Percentiles rank a stretch among this genome's conserved stretches.
Conservation (phyloP, 352 stramenopile species). For the Globisporangium splendens region DNA sequence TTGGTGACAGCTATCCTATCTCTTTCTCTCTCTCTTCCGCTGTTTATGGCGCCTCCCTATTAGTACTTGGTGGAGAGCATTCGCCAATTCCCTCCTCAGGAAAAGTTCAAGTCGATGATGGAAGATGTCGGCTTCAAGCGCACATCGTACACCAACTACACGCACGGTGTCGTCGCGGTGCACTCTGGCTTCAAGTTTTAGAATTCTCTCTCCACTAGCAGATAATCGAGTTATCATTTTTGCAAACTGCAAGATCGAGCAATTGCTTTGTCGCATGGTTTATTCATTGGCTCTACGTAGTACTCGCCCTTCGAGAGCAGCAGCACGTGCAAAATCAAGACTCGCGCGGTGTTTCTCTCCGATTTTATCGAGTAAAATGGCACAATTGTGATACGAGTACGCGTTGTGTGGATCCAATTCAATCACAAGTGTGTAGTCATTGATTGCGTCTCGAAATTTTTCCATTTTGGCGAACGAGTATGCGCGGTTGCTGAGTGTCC, state of each 20-base stretch:
- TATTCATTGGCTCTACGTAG: neutral
- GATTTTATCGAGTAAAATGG: constrained; percentile 75
- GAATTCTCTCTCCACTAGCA: constrained; percentile 2
- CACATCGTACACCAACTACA: constrained; percentile 96
- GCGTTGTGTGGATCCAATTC: constrained; percentile 63
- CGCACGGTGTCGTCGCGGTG: constrained; percentile 95
- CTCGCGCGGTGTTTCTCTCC: constrained; percentile 38
- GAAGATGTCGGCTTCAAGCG: constrained; percentile 91
- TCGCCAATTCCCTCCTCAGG: constrained; percentile 97
- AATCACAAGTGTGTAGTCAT: constrained; percentile 78
- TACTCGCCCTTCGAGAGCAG: constrained; percentile 4
- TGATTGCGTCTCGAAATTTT: constrained; percentile 48
- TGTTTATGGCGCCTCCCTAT: no score
- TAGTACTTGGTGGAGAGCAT: constrained; percentile 99
- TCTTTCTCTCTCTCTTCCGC: no score
- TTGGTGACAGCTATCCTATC: neutral
- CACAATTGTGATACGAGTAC: constrained; percentile 85
- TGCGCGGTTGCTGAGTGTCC: constrained; percentile 80
- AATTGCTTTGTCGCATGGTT: neutral
- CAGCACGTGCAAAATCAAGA: constrained; percentile 31
- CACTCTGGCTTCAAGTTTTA: constrained; percentile 96
- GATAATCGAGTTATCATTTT: neutral
- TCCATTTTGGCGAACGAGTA: constrained; percentile 87
- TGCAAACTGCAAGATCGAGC: neutral
- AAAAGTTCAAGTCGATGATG: constrained; percentile 95